A percentile compares a stretch with the other conserved stretches of the same genome.
Evolutionary conservation across 1,284 basidiomycete genomes (phyloP).

Genomic region (Lentinula novae-zelandiae): DNA sequence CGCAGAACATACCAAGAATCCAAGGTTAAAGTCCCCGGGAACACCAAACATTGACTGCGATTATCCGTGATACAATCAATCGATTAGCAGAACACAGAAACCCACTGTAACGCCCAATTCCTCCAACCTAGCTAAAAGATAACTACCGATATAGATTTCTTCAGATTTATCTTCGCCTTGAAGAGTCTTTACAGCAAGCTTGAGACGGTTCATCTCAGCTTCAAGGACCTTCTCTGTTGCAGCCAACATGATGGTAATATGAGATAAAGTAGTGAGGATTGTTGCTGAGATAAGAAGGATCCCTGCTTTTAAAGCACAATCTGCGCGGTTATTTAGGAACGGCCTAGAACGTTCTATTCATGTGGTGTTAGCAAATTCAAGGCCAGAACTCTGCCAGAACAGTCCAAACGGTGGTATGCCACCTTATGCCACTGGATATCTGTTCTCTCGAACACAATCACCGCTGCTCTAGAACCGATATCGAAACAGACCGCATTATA

Average conservation of each 20-base stretch:
- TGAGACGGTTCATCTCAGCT: constrained; percentile 51
- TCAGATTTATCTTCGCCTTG: constrained; percentile 37
- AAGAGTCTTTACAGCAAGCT: constrained; percentile 45
- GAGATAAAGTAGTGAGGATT: not conserved
- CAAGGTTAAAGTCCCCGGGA: constrained; percentile 92
- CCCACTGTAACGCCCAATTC: constrained; percentile 66
- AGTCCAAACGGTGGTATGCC: not conserved
- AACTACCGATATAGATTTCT: constrained; percentile 60
- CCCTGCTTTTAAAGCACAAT: not conserved
- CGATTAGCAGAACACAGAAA: constrained; percentile 12
- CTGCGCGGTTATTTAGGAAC: not conserved
- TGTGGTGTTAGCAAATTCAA: not conserved
- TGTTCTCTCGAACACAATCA: not conserved
- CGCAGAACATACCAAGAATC: constrained; percentile 51
- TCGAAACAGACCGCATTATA: not conserved
- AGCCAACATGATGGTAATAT: constrained; percentile 23
- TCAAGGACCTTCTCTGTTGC: constrained; percentile 34
- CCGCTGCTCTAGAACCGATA: not conserved
- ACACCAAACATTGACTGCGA: constrained; percentile 77
- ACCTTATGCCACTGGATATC: not conserved
- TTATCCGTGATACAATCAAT: constrained; percentile 6
- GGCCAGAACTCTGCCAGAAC: not conserved
- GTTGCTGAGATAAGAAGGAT: not conserved
- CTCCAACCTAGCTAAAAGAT: constrained; percentile 67
- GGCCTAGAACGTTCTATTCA: not conserved